phyloP scores from a whole-genome alignment of 768 basidiomycete species.

The Dioszegia crocea region DNA sequence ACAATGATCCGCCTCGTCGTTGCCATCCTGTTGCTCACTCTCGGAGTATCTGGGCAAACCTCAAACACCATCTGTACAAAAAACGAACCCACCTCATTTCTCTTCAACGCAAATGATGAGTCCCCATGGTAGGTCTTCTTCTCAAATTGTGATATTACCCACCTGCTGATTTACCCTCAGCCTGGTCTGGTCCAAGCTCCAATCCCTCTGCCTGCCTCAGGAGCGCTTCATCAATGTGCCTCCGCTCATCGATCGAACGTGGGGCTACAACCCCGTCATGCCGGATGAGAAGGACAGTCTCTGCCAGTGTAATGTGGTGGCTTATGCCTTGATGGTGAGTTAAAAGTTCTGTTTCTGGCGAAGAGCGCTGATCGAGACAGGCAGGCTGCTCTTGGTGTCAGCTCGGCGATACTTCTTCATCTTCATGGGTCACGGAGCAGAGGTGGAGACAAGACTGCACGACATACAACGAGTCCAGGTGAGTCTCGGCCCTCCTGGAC shows the following conservation, averaged over 20 bases:
- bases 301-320: constrained; percentile 37
- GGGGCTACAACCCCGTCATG: constrained; percentile 22
- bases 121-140: constrained; percentile 37
- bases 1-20: background rate
- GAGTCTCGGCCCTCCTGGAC: background rate
- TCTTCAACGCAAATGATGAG: constrained; percentile 32
- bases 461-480: constrained; percentile 12
- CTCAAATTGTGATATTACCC: background rate
- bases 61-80: constrained; percentile 26
- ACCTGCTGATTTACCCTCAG: constrained; percentile 2
- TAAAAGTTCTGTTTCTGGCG: background rate
- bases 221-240: constrained; percentile 34
- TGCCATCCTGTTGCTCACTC: background rate
- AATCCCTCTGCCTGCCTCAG: constrained; percentile 32
- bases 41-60: constrained; percentile 14
- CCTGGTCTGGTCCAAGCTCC: constrained; percentile 35
- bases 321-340: constrained; percentile 38
- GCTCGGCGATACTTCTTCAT: background rate
- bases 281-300: background rate
- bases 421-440: constrained; percentile 12
- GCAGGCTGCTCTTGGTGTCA: constrained; percentile 24
- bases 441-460: constrained; percentile 2
- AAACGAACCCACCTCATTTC: constrained; percentile 20
- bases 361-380: constrained; percentile 7
- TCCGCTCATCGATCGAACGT: constrained; percentile 25